These are phyloP conservation scores for Viola pubescens DNA, from an alignment of 441 rosid species.

Conservation along the genomic window DNA sequence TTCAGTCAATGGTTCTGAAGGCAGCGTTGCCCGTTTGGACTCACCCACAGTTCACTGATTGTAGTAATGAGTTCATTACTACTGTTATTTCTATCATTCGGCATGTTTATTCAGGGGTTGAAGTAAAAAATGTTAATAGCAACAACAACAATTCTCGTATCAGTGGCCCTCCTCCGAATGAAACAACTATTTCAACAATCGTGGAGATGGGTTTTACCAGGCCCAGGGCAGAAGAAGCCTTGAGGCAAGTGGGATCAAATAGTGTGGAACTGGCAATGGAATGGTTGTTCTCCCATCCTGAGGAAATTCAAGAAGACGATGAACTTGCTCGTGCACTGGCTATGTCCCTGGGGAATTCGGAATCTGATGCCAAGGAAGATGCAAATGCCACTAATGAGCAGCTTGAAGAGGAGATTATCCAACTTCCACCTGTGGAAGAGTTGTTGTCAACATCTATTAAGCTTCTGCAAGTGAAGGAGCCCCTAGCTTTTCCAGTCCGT, in stretches of 20 bases:
- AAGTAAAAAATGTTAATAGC: constrained; percentile 64
- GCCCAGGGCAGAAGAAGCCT: constrained; percentile 93
- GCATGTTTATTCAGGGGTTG: constrained; percentile 93
- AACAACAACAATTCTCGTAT: constrained; percentile 48
- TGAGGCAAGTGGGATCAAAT: constrained; percentile 91
- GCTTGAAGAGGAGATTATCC: constrained; percentile 70
- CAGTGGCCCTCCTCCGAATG: constrained; percentile 87
- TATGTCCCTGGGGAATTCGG: constrained; percentile 91
- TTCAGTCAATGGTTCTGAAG: constrained; percentile 91
- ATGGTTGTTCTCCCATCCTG: constrained; percentile 95
- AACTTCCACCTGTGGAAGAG: constrained; percentile 88
- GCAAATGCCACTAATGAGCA: constrained; percentile 36
- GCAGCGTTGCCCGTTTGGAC: constrained; percentile 95
- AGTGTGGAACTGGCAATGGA: constrained; percentile 99
- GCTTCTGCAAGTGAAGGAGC: constrained; percentile 90
- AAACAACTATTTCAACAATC: constrained; percentile 79
- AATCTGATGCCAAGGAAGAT: constrained; percentile 68
- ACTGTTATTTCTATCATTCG: constrained; percentile 72
- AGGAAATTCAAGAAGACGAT: constrained; percentile 92
- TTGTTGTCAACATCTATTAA: constrained; percentile 74
- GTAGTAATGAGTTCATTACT: constrained; percentile 72
- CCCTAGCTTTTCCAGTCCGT: constrained; percentile 83
- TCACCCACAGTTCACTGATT: constrained; percentile 77
- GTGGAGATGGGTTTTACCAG: constrained; percentile 99
- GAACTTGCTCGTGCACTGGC: constrained; percentile 99